phyloP scores from a whole-genome alignment of 768 basidiomycete genomes.

The Calvatia gigantea region DNA sequence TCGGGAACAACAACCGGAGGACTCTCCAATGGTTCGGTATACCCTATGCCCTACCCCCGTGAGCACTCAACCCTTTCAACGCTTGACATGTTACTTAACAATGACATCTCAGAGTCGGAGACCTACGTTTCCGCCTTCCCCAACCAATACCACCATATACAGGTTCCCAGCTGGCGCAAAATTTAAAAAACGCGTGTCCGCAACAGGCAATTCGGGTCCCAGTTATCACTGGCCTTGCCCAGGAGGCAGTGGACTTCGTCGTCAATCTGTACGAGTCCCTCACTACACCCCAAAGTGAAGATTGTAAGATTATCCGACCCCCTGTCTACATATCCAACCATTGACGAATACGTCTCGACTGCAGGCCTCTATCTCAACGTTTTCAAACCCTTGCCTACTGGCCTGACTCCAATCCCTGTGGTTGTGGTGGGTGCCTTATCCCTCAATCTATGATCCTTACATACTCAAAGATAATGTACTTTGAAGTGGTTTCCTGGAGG shows the following conservation, averaged over 20 bases:
- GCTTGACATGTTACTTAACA: neutral
- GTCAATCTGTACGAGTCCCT: conserved; percentile 24
- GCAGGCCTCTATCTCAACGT: conserved; percentile 52
- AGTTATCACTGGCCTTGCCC: conserved; percentile 27
- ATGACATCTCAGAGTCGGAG: conserved; percentile 24
- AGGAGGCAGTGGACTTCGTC: conserved; percentile 29
- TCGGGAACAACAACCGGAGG: conserved; percentile 13
- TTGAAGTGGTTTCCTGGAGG: conserved; percentile 22
- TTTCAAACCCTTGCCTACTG: conserved; percentile 37
- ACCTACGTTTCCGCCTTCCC: conserved; percentile 39
- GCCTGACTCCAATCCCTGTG: conserved; percentile 45
- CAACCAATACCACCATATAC: conserved; percentile 32
- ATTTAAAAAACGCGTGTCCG: conserved; percentile 42
- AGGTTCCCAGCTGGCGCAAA: conserved; percentile 31
- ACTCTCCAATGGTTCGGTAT: conserved; percentile 45
- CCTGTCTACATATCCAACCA: neutral
- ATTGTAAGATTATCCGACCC: conserved; percentile 46
- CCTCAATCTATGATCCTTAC: too few relatives aligned
- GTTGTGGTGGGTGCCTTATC: conserved; percentile 37
- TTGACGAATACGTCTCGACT: neutral
- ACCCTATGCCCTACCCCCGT: conserved; percentile 56
- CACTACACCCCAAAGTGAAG: conserved; percentile 35
- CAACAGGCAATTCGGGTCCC: conserved; percentile 39
- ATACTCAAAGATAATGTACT: too few relatives aligned
- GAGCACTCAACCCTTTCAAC: conserved; percentile 15